Evolutionary conservation across 2,329 filamentous ascomycete genomes (phyloP), one percentile per base, ranked within the genome.

Genomic region (Ophiostoma perfectum): DNA sequence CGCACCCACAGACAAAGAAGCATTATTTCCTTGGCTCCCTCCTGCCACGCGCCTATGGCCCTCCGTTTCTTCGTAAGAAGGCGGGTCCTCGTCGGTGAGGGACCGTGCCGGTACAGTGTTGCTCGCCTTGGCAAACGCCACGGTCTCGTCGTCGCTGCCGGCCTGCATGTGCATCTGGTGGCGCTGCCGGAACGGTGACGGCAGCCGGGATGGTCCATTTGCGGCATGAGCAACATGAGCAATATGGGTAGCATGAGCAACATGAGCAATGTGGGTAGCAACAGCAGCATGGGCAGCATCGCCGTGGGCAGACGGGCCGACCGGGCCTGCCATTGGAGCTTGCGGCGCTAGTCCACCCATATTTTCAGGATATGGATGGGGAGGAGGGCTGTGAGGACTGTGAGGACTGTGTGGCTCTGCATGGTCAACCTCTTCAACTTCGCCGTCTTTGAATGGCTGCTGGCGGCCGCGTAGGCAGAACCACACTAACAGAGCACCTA

Each of bases 51-150:
- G n/a, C 4, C 42, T 1, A 39, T 58, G 68, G 3, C 18, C 44
- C 36, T 67, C 39, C 7, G 52, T 68, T 45, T 70, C 69, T 44
- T 70, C 69, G 41, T 70, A 70, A 9, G 69, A 45, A 2, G 69
- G 69, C n/a, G 69, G 69, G 5, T 67, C 69, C 18, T 68, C 69
- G 12, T 49, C 44, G 27, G 27, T 63, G 16, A 27, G 27, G 27
- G 60, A 63, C 41, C 63, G 42, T 5, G 63, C 41, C 9, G 41
- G 42, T 16, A 18, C 41, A 4, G 63, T 64, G n/a, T 27, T 36
- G 11, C 8, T 44, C 7, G 63, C 66, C 58, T 69, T 69, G 66
- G 68, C 68, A 66, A 67, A 64, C 11, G 65, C 47, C 39, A 27
- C 60, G 2, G 58, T 36, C 41, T 69, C 65, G n/a, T 65, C 58